These are phyloP conservation scores for Nematocida sp. DNA, from an alignment of 371 early-diverging fungal species.

Conservation along the genomic window DNA sequence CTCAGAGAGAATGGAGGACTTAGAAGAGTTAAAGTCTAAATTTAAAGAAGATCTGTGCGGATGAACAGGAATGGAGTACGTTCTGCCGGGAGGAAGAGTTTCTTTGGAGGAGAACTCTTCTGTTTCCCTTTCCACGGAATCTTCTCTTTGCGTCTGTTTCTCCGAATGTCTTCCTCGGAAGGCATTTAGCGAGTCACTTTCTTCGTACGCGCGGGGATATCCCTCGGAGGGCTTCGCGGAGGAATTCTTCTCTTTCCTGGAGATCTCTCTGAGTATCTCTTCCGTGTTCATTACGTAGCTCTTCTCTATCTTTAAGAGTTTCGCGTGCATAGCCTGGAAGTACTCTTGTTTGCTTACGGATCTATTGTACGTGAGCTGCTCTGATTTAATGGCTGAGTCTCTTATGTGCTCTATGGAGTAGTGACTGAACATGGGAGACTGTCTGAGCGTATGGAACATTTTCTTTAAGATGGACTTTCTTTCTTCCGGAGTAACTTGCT, in stretches of 20 bases:
- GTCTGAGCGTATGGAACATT: constrained; percentile 62
- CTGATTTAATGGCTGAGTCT: constrained; percentile 64
- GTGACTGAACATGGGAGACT: constrained; percentile 61
- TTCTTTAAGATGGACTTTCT: constrained; percentile 62
- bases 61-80: no score
- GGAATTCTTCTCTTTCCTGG: neutral
- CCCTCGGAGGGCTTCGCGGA: no score
- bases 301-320: constrained; percentile 59
- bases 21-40: no score
- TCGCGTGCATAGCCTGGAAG: constrained; percentile 57
- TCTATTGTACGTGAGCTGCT: constrained; percentile 59
- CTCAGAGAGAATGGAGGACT: no score
- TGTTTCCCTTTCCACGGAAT: no score
- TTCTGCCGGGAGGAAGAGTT: no score
- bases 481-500: constrained; percentile 55
- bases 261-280: constrained; percentile 40
- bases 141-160: no score
- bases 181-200: no score
- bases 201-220: no score
- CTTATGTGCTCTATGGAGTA: constrained; percentile 55
- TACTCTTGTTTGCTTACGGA: constrained; percentile 60
- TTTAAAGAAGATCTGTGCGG: no score
- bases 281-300: constrained; percentile 54
- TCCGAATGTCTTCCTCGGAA: no score
- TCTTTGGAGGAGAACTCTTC: no score